Evolutionary conservation across 768 basidiomycete species (phyloP).

Genomic region (Hygrophorus russula): DNA sequence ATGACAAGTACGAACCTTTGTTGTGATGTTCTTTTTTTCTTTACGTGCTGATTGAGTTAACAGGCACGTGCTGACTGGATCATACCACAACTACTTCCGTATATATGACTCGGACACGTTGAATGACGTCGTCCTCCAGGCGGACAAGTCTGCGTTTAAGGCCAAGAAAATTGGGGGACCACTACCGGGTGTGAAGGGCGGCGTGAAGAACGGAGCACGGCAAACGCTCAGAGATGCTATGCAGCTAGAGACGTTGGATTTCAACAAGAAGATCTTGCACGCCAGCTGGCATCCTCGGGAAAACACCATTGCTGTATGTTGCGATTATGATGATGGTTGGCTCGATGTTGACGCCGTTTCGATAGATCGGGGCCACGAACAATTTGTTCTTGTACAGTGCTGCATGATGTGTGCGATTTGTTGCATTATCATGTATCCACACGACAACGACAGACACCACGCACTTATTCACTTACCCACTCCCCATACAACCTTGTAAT

Average conservation of each 20-base stretch:
- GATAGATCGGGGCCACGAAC: constrained; percentile 91
- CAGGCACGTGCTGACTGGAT: constrained; percentile 96
- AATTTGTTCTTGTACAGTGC: constrained; percentile 85
- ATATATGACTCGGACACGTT: constrained; percentile 90
- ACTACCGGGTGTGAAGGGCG: constrained; percentile 56
- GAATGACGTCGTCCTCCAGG: constrained; percentile 89
- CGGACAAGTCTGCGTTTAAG: constrained; percentile 99
- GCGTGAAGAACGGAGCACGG: constrained; percentile 68
- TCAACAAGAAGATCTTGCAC: constrained; percentile 96
- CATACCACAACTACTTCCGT: constrained; percentile 99
- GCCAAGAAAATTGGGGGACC: constrained; percentile 97
- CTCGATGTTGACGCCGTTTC: constrained; percentile 3
- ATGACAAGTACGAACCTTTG: constrained; percentile 68
- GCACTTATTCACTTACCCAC: not conserved
- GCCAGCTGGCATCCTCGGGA: constrained; percentile 97
- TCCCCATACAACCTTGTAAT: not conserved
- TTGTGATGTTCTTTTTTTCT: constrained; percentile 5
- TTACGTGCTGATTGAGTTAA: constrained; percentile 8
- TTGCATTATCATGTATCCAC: not conserved
- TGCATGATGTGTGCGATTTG: constrained; percentile 25
- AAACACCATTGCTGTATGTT: constrained; percentile 90
- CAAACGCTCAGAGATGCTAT: constrained; percentile 72
- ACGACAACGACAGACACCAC: not conserved
- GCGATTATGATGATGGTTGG: not conserved
- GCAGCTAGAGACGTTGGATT: constrained; percentile 79